These are phyloP conservation scores for Ceratobasidium theobromae DNA, from an alignment of 1,284 basidiomycete species.

Conservation along the genomic window DNA sequence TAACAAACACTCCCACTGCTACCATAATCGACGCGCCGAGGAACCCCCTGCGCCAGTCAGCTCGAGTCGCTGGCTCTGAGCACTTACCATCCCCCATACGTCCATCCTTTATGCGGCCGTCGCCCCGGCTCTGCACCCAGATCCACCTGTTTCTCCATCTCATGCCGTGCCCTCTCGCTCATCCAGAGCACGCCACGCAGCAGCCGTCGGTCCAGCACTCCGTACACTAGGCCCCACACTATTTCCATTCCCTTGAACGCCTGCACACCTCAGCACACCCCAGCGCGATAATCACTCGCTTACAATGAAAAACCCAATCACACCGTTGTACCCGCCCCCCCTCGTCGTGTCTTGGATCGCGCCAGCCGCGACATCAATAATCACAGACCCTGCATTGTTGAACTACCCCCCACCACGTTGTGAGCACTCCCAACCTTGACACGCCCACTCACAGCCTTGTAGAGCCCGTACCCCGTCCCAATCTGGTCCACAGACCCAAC, in stretches of 20 bases:
- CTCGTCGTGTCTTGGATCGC: conserved; percentile 20
- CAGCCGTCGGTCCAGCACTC: conserved; percentile 6
- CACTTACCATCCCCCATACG: conserved; percentile 16
- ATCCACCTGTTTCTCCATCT: conserved; percentile 9
- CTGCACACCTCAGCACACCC: neutral
- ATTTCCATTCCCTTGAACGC: conserved; percentile 10
- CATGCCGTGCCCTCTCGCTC: conserved; percentile 5
- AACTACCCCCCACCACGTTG: neutral
- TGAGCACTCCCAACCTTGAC: neutral
- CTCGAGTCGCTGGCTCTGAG: neutral
- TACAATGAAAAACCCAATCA: conserved; percentile 14
- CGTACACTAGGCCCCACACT: conserved; percentile 11
- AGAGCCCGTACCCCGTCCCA: conserved; percentile 14
- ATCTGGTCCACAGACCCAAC: conserved; percentile 7
- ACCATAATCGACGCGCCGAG: neutral
- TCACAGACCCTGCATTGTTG: conserved; percentile 5
- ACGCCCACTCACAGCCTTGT: conserved; percentile 4
- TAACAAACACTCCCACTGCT: conserved; percentile 7
- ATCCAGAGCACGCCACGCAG: conserved; percentile 5
- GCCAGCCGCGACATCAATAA: conserved; percentile 20
- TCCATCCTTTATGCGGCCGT: neutral
- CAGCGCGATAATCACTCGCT: neutral
- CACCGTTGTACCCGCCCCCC: conserved; percentile 13
- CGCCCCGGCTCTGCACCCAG: conserved; percentile 2
- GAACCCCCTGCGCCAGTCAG: neutral